These are phyloP conservation scores for Mycena amicta DNA, from an alignment of 768 basidiomycete species.

Conservation along the genomic window DNA sequence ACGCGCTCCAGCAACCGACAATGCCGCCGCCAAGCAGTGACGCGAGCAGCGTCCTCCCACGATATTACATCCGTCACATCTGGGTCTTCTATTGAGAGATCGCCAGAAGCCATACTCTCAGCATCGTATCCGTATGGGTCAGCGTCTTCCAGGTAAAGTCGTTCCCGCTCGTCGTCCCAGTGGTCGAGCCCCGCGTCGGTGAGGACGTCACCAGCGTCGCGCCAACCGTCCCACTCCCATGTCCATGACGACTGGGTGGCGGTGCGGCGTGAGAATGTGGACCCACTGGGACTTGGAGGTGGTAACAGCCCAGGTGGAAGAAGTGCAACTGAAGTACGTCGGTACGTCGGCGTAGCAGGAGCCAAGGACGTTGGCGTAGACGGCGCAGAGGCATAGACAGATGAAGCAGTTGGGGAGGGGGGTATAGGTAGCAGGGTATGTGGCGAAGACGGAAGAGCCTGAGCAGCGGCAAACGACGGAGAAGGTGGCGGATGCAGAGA, in stretches of 20 bases:
- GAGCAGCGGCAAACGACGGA: not conserved
- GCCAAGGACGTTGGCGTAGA: not conserved
- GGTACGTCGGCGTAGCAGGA: not conserved
- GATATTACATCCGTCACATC: not conserved
- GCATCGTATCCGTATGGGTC: not conserved
- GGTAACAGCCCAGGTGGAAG: conserved; percentile 1
- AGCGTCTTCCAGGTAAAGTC: not conserved
- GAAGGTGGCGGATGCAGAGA: conserved; percentile 8
- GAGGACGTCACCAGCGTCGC: conserved; percentile 6
- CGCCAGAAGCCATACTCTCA: not conserved
- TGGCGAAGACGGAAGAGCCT: not conserved
- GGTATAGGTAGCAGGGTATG: not conserved
- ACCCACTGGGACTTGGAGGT: not conserved
- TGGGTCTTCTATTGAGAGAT: too few relatives aligned
- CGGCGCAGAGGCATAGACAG: not conserved
- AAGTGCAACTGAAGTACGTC: not conserved
- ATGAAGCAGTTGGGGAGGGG: not conserved
- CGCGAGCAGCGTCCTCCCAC: conserved; percentile 14
- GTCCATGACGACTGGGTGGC: conserved; percentile 1
- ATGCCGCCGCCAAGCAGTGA: conserved; percentile 18
- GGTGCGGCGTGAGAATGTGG: not conserved
- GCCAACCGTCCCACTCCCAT: conserved; percentile 24
- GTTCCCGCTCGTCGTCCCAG: conserved; percentile 3
- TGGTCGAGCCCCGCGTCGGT: not conserved
- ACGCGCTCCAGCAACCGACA: conserved; percentile 13